phyloP scores from a whole-genome alignment of 2,329 filamentous ascomycete genomes.

The Phialemoniopsis sp. region DNA sequence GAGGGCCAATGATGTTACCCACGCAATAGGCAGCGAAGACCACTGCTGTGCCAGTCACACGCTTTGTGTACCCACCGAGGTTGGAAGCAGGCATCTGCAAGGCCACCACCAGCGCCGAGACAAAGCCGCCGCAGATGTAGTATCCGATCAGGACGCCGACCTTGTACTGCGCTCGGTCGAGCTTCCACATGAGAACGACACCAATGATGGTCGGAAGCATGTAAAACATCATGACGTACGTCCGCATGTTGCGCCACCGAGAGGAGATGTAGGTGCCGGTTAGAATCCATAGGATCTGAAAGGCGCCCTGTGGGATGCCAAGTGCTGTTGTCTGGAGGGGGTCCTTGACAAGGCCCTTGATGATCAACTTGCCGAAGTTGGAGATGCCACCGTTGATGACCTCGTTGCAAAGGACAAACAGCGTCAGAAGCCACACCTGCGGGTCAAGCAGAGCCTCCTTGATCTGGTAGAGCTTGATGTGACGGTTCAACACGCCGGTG shows the following conservation, averaged over 20 bases:
- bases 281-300: slow-evolving; percentile 49
- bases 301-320: slow-evolving; percentile 50
- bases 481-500: slow-evolving; percentile 48
- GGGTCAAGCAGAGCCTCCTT: slow-evolving; percentile 44
- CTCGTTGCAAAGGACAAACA: slow-evolving; percentile 43
- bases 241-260: slow-evolving; percentile 43
- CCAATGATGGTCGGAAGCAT: slow-evolving; percentile 47
- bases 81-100: slow-evolving; percentile 47
- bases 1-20: slow-evolving; percentile 42
- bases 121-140: slow-evolving; percentile 44
- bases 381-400: slow-evolving; percentile 47
- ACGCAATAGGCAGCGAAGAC: slow-evolving; percentile 40
- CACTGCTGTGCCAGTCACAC: slow-evolving; percentile 37
- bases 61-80: slow-evolving; percentile 42
- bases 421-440: slow-evolving; percentile 56
- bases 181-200: slow-evolving; percentile 43
- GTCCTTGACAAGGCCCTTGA: slow-evolving; percentile 41
- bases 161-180: slow-evolving; percentile 30
- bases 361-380: slow-evolving; percentile 52
- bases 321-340: slow-evolving; percentile 42
- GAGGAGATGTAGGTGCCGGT: slow-evolving; percentile 47
- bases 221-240: slow-evolving; percentile 46
- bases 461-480: slow-evolving; percentile 40
- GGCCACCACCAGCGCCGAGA: slow-evolving; percentile 46
- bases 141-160: slow-evolving; percentile 46